Percentiles rank a stretch among this genome's conserved stretches.
Conservation (phyloP, 768 basidiomycete genomes). For the Calocybe gangraenosa region DNA sequence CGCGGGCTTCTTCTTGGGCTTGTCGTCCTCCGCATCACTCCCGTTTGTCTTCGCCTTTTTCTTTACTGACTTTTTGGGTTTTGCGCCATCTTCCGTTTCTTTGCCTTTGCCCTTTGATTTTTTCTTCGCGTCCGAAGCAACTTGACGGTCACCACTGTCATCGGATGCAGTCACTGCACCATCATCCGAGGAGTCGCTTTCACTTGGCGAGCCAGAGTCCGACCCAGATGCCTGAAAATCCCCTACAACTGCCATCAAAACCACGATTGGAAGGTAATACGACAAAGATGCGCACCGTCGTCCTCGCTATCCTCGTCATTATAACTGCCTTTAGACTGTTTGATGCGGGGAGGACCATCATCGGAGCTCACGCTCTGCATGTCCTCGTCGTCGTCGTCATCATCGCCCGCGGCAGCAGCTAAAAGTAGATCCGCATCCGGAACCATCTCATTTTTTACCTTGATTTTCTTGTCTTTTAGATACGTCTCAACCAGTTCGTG, state of each 20-base stretch:
- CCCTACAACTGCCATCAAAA: slow-evolving; percentile 40
- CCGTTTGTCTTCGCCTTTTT: slow-evolving; percentile 39
- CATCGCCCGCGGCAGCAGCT: slow-evolving; percentile 58
- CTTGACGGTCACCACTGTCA: slow-evolving; percentile 72
- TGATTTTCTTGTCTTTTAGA: slow-evolving; percentile 86
- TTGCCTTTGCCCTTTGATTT: slow-evolving; percentile 43
- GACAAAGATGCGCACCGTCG: slow-evolving; percentile 42
- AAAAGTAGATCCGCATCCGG: slow-evolving; percentile 80
- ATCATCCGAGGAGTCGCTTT: slow-evolving; percentile 60
- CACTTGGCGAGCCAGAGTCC: slow-evolving; percentile 86
- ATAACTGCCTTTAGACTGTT: slow-evolving; percentile 41
- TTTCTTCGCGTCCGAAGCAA: slow-evolving; percentile 41
- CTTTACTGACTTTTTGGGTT: slow-evolving; percentile 35
- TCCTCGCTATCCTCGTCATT: slow-evolving; percentile 80
- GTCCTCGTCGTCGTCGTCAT: slow-evolving; percentile 78
- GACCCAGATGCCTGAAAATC: slow-evolving; percentile 87
- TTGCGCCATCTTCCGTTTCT: slow-evolving; percentile 29
- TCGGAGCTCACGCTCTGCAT: slow-evolving; percentile 80
- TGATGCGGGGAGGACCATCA: slow-evolving; percentile 53
- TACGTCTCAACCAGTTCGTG: slow-evolving; percentile 82
- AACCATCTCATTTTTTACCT: slow-evolving; percentile 93
- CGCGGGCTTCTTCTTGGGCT: slow-evolving; percentile 36
- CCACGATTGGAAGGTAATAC: slow-evolving; percentile 1
- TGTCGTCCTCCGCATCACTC: slow-evolving; percentile 47
- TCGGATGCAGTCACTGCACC: slow-evolving; percentile 81